Evolutionary conservation across 192 early-diverging fungal genomes (phyloP), one percentile per base, ranked within the genome.

Genomic region (Piromyces sp.): DNA sequence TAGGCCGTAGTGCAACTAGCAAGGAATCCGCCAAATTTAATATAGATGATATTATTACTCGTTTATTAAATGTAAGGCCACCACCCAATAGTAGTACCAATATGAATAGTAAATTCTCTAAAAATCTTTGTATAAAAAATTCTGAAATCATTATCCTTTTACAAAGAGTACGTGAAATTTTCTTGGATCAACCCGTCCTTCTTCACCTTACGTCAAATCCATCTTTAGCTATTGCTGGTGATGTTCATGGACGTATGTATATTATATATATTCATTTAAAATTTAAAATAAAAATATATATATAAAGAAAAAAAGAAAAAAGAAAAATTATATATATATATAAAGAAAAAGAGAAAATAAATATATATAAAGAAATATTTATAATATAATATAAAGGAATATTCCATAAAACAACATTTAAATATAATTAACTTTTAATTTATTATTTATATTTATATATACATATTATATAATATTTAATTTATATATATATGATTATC

Each of bases 1-100:
- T 68, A n/a, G 51, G 51, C 4, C 51, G 51, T 68, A 68, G 51
- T 68, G 17, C 5, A 9, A 68, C 51, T 9, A 68, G 51, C 9
- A 68, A 68, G 9, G 51, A 68, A 11, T 22, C 51, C 5, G 26
- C 26, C 9, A 85, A 87, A 84, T 88, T 92, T 83, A 90, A 90
- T 83, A 84, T 98, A 33, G 96, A 98, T 89, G 94, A 95, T 82
- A 92, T 94, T 85, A 96, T 98, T 81, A 90, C 92, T 81, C 90
- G 94, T 83, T 89, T 98, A 29, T 85, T 96, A 30, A 92, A 94
- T 19, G 93, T 91, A 15, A 93, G 95, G 3, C 51, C 51, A 7
- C 51, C 51, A 26, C 51, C 51, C 0, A 68, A 68, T 9, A 68
- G 51, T 9, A 68, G 51, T 68, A 68, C 51, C 0, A 68, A 68